A percentile compares a stretch with the other conserved stretches of the same genome.
These are phyloP conservation scores for Boletales sp. DNA, from an alignment of 768 basidiomycete genomes.

Conservation along the genomic window DNA sequence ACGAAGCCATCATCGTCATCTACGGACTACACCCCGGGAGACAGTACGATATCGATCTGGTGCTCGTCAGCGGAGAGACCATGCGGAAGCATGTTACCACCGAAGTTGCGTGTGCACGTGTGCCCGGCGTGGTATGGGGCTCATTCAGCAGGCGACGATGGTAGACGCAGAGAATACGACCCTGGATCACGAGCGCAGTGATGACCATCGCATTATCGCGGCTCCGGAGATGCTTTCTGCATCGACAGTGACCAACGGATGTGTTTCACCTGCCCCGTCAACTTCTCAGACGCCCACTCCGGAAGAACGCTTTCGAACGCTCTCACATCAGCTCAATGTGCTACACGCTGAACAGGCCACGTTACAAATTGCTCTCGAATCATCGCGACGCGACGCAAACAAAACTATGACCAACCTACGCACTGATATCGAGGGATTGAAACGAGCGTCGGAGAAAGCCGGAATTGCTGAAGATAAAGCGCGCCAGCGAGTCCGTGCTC, in stretches of 20 bases:
- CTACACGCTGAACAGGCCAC: slow-evolving; percentile 66
- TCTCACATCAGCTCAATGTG: slow-evolving; percentile 63
- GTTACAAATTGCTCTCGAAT: slow-evolving; percentile 67
- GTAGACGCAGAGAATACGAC: slow-evolving; percentile 21
- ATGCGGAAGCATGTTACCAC: slow-evolving; percentile 67
- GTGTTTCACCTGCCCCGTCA: slow-evolving; percentile 18
- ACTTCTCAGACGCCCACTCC: slow-evolving; percentile 39
- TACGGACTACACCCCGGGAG: slow-evolving; percentile 86
- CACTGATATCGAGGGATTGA: slow-evolving; percentile 79
- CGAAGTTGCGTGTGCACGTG: slow-evolving; percentile 42
- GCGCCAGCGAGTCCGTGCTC: slow-evolving; percentile 79
- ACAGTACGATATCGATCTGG: slow-evolving; percentile 88
- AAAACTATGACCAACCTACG: slow-evolving; percentile 79
- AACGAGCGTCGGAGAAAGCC: slow-evolving; percentile 80
- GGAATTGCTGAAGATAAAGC: slow-evolving; percentile 71
- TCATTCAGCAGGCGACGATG: slow-evolving; percentile 1
- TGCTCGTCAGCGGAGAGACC: slow-evolving; percentile 61
- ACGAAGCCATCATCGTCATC: slow-evolving; percentile 88
- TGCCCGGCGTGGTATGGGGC: neutral
- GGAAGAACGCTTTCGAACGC: slow-evolving; percentile 63
- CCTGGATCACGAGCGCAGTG: slow-evolving; percentile 21
- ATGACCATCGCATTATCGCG: slow-evolving; percentile 11
- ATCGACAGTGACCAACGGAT: slow-evolving; percentile 26
- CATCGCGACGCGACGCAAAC: slow-evolving; percentile 76
- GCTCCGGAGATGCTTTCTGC: slow-evolving; percentile 15